Percentiles rank a stretch among this genome's conserved stretches.
phyloP scores from a whole-genome alignment of 2,329 filamentous ascomycete species.

The Ophiocordyceps polyrhachis-furcata region DNA sequence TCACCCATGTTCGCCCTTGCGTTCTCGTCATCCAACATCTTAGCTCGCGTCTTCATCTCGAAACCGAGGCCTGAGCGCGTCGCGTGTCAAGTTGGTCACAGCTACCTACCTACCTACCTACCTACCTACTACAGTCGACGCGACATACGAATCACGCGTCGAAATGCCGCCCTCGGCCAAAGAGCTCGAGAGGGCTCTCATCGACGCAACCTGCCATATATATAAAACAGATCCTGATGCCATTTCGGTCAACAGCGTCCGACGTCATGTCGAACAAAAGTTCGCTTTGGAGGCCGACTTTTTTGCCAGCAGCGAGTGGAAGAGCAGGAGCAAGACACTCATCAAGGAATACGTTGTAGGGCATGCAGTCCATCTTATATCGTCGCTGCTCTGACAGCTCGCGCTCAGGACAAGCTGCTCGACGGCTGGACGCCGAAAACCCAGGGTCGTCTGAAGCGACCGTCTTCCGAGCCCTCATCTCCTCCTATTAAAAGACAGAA shows the following conservation, averaged over 20 bases:
- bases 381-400: background rate
- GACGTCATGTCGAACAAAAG: constrained; percentile 30
- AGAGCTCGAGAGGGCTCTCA: constrained; percentile 25
- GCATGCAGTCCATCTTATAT: constrained; percentile 2
- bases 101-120: too few relatives aligned
- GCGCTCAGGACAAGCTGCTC: constrained; percentile 15
- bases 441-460: constrained; percentile 14
- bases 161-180: constrained; percentile 22
- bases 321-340: constrained; percentile 36
- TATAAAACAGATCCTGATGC: constrained; percentile 24
- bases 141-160: background rate
- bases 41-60: background rate
- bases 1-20: background rate
- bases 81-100: too few relatives aligned
- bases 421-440: constrained; percentile 16
- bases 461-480: constrained; percentile 14
- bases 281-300: constrained; percentile 31
- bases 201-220: constrained; percentile 25
- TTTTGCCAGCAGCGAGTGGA: constrained; percentile 32
- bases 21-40: background rate
- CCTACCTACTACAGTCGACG: background rate
- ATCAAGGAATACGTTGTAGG: constrained; percentile 37
- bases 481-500: constrained; percentile 22
- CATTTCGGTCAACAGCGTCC: constrained; percentile 38
- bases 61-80: background rate